Conservation (phyloP, 139 green algal genomes). For the Chlamydomonas sp. region DNA sequence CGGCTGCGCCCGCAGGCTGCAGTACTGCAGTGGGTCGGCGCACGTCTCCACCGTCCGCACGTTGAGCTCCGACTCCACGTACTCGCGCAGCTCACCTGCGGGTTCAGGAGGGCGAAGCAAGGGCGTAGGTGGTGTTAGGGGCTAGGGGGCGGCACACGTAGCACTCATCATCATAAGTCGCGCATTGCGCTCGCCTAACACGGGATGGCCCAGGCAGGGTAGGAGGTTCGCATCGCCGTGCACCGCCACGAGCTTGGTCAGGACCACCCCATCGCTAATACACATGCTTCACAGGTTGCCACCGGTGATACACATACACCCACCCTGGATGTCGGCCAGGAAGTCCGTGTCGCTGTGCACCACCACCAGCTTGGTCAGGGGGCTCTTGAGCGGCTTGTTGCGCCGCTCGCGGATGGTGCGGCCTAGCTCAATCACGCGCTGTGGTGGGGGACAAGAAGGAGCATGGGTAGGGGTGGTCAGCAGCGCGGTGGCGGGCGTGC, state of each 20-base stretch:
- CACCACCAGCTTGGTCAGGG: conserved; percentile 82
- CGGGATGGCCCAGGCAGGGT: conserved; percentile 69
- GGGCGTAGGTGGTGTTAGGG: background rate
- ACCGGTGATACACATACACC: too few relatives aligned
- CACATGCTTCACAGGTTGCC: too few relatives aligned
- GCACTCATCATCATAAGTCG: too few relatives aligned
- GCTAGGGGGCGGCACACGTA: background rate
- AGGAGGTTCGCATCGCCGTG: conserved; percentile 89
- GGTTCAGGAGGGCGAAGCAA: background rate
- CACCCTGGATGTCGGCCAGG: too few relatives aligned
- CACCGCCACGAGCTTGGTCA: conserved; percentile 84
- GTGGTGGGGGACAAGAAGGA: background rate
- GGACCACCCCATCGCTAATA: too few relatives aligned
- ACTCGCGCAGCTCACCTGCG: conserved; percentile 85
- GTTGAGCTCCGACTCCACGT: conserved; percentile 95
- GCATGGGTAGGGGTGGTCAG: background rate
- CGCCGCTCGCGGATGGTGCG: conserved; percentile 85
- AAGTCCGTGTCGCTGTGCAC: conserved; percentile 93
- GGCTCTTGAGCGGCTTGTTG: conserved; percentile 86
- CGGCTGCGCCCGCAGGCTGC: conserved; percentile 80
- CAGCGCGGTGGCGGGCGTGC: background rate
- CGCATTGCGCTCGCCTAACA: conserved; percentile 43
- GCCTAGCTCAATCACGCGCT: conserved; percentile 88
- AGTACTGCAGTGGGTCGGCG: conserved; percentile 81
- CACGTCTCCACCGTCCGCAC: conserved; percentile 79